Evolutionary conservation across 352 stramenopile species (phyloP).

Genomic region (Globisporangium spinosum): DNA sequence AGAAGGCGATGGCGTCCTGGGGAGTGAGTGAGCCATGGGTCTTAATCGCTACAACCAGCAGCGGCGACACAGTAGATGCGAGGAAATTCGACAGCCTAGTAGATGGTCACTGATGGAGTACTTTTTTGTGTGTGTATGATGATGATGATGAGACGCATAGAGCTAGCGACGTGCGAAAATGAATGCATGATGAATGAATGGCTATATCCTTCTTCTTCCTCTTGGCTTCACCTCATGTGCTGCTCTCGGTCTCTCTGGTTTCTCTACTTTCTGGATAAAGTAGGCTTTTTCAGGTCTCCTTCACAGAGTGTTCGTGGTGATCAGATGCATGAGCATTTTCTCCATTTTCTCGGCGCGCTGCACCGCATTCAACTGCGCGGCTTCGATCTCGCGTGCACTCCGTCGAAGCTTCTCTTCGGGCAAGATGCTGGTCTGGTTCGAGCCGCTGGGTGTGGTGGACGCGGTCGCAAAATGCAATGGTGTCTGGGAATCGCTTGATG

Average conservation of each 20-base stretch:
- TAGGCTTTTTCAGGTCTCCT: background rate
- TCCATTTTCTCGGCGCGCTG: conserved; percentile 74
- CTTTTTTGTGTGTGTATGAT: conserved; percentile 1
- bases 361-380: conserved; percentile 43
- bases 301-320: conserved; percentile 48
- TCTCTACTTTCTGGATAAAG: background rate
- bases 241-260: conserved; percentile 2
- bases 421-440: conserved; percentile 34
- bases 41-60: background rate
- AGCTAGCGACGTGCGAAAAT: conserved; percentile 4
- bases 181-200: conserved; percentile 8
- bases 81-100: background rate
- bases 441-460: conserved; percentile 34
- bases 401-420: conserved; percentile 60
- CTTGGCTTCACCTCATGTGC: background rate
- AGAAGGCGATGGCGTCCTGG: background rate
- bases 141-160: conserved; percentile 9
- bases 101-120: background rate
- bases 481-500: conserved; percentile 15
- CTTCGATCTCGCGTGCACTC: conserved; percentile 49
- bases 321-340: conserved; percentile 60
- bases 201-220: conserved; percentile 6
- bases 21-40: background rate
- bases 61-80: background rate
- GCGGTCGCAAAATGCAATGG: conserved; percentile 32